Percentiles rank a stretch among this genome's conserved stretches.
phyloP scores from a whole-genome alignment of 23 red algal genomes.

The Agarophyton chilense region DNA sequence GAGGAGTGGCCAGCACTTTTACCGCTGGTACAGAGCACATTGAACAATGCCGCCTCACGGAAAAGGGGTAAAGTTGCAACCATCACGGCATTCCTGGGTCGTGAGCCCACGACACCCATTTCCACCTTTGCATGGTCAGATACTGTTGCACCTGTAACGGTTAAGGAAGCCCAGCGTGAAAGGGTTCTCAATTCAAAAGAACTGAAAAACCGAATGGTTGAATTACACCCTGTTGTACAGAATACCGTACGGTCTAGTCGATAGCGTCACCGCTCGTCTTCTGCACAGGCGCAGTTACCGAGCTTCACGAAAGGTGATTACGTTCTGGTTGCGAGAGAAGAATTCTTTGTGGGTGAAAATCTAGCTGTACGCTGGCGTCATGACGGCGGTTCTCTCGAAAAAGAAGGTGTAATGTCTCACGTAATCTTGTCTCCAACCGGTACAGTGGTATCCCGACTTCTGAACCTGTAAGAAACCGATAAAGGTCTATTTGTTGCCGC shows the following conservation, averaged over 20 bases:
- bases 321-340: slow-evolving; percentile 16
- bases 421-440: background rate
- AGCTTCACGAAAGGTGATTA: background rate
- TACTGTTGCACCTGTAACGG: too few relatives aligned
- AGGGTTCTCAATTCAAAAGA: background rate
- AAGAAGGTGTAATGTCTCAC: background rate
- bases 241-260: background rate
- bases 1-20: slow-evolving; percentile 18
- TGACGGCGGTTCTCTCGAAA: background rate
- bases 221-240: background rate
- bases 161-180: too few relatives aligned
- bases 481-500: background rate
- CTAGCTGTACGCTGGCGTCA: background rate
- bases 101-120: background rate
- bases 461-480: background rate
- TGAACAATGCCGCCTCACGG: slow-evolving; percentile 31
- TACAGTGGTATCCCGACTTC: background rate
- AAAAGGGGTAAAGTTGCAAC: slow-evolving; percentile 9
- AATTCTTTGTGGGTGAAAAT: background rate
- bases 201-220: too few relatives aligned
- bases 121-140: too few relatives aligned
- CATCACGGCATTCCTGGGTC: slow-evolving; percentile 26
- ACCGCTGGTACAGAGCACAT: background rate
- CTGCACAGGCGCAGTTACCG: too few relatives aligned
- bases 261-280: background rate